Evolutionary conservation across 176 grass and related monocot genomes (phyloP), one percentile per base, ranked within the genome.

Genomic region (Aechmea fasciata): DNA sequence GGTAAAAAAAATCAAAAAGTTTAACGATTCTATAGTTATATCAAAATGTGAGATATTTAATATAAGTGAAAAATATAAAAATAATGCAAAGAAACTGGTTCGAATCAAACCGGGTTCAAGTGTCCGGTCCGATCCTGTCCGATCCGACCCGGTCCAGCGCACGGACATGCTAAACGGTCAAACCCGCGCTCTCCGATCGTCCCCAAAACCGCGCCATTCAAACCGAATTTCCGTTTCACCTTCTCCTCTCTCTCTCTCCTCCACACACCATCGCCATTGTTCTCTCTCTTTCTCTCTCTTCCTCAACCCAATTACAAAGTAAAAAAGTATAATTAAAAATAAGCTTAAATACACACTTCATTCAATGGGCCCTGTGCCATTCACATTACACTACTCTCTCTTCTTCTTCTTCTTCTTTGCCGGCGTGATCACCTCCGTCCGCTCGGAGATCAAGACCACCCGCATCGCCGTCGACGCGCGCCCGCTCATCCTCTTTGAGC

Each of bases 401-500:
- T 19, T 80, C 72, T 50, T 51, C 14, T 69, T 66, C 73, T 67
- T 68, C 76, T 20, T 10, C 73, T 15, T 19, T 25, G 50, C 11
- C 17, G 15, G 63, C 26, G 49, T 50, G 33, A 6, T 78, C 48
- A 66, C 81, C 57, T 13, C 8, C 3, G 66, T 74, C 3, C 83
- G 41, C 6, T 84, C 83, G 3, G 87, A 86, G 83, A 83, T 90
- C 83, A 90, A 90, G 71, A 80, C 28, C 69, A 86, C 80, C 25
- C 47, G 50, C 24, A 90, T 86, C 18, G 63, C 51, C 2, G 50
- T 74, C 1, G 87, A 90, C 77, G 10, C 74, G 33, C 77, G 80
- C 15, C 51, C 77, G 33, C 77, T 86, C 1, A 86, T 90, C 77
- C 87, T 90, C 33, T 90, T 90, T 74, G 87, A 90, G 87, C 83